phyloP scores from a whole-genome alignment of 164 flowering plant species.

The Platanus orientalis region DNA sequence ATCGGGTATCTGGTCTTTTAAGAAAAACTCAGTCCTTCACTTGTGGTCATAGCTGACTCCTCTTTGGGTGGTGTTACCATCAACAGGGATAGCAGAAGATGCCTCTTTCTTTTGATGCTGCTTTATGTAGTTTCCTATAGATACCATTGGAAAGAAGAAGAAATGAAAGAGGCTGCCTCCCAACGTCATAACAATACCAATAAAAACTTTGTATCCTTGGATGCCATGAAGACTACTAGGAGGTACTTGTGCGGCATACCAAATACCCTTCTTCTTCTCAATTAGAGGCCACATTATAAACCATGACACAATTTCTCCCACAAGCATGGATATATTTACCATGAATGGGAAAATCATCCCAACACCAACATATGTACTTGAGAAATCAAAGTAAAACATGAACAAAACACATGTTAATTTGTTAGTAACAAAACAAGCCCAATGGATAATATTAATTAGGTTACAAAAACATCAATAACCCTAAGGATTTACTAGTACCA shows the following conservation, averaged over 20 bases:
- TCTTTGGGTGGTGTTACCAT: not conserved
- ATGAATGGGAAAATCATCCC: conserved; percentile 42
- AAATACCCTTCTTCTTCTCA: conserved; percentile 39
- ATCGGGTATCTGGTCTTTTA: conserved; percentile 29
- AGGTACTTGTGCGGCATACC: conserved; percentile 30
- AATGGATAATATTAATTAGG: too few relatives aligned
- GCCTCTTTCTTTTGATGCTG: conserved; percentile 7
- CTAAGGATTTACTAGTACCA: too few relatives aligned
- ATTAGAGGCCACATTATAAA: conserved; percentile 44
- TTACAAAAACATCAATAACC: too few relatives aligned
- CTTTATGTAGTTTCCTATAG: not conserved
- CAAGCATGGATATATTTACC: conserved; percentile 37
- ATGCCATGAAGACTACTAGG: conserved; percentile 31
- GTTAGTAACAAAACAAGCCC: too few relatives aligned
- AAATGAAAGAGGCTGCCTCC: conserved; percentile 36
- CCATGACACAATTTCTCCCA: too few relatives aligned
- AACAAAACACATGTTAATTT: too few relatives aligned
- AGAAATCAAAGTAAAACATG: too few relatives aligned
- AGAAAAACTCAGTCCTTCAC: conserved; percentile 22
- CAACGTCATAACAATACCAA: conserved; percentile 26
- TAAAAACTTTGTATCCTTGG: too few relatives aligned
- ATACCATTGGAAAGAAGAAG: conserved; percentile 8
- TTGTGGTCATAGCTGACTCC: conserved; percentile 25
- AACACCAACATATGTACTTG: too few relatives aligned
- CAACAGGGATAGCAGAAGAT: conserved; percentile 1